Percentiles rank a stretch among this genome's conserved stretches.
These are phyloP conservation scores for Backusella luteola DNA, from an alignment of 192 early-diverging fungal genomes.

Conservation along the genomic window DNA sequence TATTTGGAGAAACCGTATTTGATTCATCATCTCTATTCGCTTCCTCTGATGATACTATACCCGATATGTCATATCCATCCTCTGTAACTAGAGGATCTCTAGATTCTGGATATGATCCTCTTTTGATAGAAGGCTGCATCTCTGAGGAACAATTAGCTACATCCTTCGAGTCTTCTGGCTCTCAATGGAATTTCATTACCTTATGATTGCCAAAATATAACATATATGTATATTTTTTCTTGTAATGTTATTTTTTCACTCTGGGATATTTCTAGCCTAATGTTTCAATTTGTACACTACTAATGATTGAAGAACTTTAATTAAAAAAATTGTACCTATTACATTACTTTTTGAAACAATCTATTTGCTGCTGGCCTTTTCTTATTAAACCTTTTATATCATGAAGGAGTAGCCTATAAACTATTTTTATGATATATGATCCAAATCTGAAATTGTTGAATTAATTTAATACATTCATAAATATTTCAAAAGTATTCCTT, in stretches of 20 bases:
- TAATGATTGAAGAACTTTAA: too few relatives aligned
- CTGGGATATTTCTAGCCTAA: neutral
- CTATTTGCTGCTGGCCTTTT: too few relatives aligned
- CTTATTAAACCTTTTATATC: too few relatives aligned
- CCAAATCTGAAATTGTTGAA: too few relatives aligned
- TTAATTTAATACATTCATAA: too few relatives aligned
- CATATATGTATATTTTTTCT: neutral
- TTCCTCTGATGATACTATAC: neutral
- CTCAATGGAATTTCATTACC: neutral
- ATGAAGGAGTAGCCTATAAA: too few relatives aligned
- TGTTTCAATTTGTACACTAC: too few relatives aligned
- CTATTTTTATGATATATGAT: too few relatives aligned
- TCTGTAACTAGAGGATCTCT: neutral
- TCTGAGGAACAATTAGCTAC: neutral
- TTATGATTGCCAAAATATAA: neutral
- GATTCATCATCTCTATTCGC: slow-evolving; percentile 10
- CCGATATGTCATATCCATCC: neutral
- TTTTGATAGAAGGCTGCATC: neutral
- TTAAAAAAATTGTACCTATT: too few relatives aligned
- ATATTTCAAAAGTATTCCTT: too few relatives aligned
- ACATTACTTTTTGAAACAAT: too few relatives aligned
- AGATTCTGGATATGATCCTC: neutral
- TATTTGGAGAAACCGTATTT: slow-evolving; percentile 29
- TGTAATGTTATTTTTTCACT: neutral
- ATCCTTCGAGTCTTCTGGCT: neutral